phyloP scores from a whole-genome alignment of 2,329 filamentous ascomycete species.

The Alternaria solani region DNA sequence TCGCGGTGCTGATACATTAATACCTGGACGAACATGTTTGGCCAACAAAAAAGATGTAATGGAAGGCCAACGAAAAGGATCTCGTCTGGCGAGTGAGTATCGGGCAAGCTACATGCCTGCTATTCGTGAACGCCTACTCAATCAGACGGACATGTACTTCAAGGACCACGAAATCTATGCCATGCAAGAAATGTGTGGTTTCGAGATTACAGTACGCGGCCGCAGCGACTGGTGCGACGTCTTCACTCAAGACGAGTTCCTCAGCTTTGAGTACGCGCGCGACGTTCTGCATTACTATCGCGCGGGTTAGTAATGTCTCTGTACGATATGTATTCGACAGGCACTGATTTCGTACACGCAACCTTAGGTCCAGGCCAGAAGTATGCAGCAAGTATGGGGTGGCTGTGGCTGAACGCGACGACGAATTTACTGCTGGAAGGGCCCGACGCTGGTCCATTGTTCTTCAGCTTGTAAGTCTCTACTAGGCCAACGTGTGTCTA shows the following conservation, averaged over 20 bases:
- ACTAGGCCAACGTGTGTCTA: not conserved
- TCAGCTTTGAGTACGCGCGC: conserved; percentile 65
- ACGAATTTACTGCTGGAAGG: conserved; percentile 43
- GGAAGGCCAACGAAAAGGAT: conserved; percentile 61
- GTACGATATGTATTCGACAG: not conserved
- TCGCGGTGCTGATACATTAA: conserved; percentile 64
- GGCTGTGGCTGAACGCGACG: conserved; percentile 67
- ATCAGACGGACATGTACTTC: conserved; percentile 56
- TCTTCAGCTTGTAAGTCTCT: conserved; percentile 62
- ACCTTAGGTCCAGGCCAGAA: conserved; percentile 62
- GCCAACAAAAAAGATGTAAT: conserved; percentile 50
- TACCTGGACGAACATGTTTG: conserved; percentile 60
- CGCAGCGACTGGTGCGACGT: conserved; percentile 63
- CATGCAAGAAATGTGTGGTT: conserved; percentile 70
- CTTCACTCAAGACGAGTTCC: conserved; percentile 55
- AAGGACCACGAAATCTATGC: conserved; percentile 61
- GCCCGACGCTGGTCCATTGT: conserved; percentile 55
- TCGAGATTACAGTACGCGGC: conserved; percentile 64
- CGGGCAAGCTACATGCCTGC: conserved; percentile 57
- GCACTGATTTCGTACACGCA: not conserved
- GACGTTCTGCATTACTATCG: conserved; percentile 68
- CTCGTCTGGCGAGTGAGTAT: conserved; percentile 57
- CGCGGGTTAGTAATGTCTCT: conserved; percentile 49
- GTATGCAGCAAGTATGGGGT: conserved; percentile 64
- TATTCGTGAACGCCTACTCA: conserved; percentile 56